Conservation (phyloP, 495 filamentous ascomycete species). For the Patellaria atrata region DNA sequence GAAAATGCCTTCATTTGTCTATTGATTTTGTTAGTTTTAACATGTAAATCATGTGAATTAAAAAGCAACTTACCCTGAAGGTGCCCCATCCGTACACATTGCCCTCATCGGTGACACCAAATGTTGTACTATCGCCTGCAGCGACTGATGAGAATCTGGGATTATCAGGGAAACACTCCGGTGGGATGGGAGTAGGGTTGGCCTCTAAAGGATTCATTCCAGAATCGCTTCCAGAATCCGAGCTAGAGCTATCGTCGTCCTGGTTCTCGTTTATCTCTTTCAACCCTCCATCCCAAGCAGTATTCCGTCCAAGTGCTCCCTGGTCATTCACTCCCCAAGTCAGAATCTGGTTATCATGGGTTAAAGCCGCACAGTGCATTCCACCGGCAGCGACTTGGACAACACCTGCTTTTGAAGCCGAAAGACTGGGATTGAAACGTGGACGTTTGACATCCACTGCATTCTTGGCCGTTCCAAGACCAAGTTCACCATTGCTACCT, state of each 20-base stretch:
- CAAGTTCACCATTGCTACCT: slow-evolving; percentile 52
- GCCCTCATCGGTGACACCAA: slow-evolving; percentile 49
- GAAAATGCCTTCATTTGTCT: slow-evolving; percentile 54
- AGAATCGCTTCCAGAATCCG: slow-evolving; percentile 34
- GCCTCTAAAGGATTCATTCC: slow-evolving; percentile 45
- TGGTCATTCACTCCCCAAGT: slow-evolving; percentile 65
- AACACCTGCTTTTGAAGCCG: slow-evolving; percentile 44
- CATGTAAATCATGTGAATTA: not conserved
- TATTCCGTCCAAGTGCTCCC: slow-evolving; percentile 50
- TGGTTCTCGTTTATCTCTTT: slow-evolving; percentile 43
- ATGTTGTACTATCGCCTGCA: slow-evolving; percentile 48
- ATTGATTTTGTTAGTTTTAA: slow-evolving; percentile 13
- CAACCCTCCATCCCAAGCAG: slow-evolving; percentile 38
- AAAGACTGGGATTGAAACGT: slow-evolving; percentile 44
- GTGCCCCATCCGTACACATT: slow-evolving; percentile 59
- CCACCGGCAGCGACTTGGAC: slow-evolving; percentile 50
- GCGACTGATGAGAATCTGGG: slow-evolving; percentile 43
- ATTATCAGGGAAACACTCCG: slow-evolving; percentile 34
- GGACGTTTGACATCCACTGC: slow-evolving; percentile 55
- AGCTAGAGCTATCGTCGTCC: slow-evolving; percentile 30
- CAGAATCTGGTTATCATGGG: slow-evolving; percentile 47
- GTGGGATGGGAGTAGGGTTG: slow-evolving; percentile 38
- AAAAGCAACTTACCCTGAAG: slow-evolving; percentile 39
- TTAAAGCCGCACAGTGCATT: slow-evolving; percentile 53
- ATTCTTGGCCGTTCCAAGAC: slow-evolving; percentile 45